These are phyloP conservation scores for Physaria fendleri DNA, from an alignment of 345 rosid species.

Conservation along the genomic window DNA sequence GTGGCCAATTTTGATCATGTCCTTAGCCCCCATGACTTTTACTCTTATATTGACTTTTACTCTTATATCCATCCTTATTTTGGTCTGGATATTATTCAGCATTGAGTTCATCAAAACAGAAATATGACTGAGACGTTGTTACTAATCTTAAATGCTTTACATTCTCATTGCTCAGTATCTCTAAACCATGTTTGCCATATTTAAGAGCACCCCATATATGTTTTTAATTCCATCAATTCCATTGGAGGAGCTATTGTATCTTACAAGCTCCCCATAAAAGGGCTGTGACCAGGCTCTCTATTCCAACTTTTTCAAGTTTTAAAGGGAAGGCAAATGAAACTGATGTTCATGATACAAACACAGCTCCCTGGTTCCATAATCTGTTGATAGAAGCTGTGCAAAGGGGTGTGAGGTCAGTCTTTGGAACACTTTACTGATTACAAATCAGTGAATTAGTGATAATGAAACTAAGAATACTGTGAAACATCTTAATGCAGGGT, in stretches of 20 bases:
- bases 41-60: background rate
- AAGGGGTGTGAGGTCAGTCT: conserved; percentile 71
- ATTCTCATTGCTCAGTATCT: background rate
- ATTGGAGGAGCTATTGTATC: background rate
- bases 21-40: too few species aligned
- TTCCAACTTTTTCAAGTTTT: conserved; percentile 59
- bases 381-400: conserved; percentile 77
- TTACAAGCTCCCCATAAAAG: conserved; percentile 31
- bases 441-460: background rate
- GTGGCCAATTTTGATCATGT: conserved; percentile 7
- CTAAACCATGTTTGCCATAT: background rate
- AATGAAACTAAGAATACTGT: background rate
- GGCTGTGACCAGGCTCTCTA: conserved; percentile 38
- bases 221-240: background rate
- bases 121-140: too few species aligned
- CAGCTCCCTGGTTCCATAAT: conserved; percentile 32
- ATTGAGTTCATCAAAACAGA: too few species aligned
- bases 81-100: too few species aligned
- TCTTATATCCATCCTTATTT: background rate
- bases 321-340: conserved; percentile 43
- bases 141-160: background rate
- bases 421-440: background rate
- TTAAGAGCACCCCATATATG: background rate
- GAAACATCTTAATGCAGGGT: conserved; percentile 43
- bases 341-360: conserved; percentile 39